phyloP scores from a whole-genome alignment of 176 grass and related monocot genomes.

The Cenchrus fungigraminus region DNA sequence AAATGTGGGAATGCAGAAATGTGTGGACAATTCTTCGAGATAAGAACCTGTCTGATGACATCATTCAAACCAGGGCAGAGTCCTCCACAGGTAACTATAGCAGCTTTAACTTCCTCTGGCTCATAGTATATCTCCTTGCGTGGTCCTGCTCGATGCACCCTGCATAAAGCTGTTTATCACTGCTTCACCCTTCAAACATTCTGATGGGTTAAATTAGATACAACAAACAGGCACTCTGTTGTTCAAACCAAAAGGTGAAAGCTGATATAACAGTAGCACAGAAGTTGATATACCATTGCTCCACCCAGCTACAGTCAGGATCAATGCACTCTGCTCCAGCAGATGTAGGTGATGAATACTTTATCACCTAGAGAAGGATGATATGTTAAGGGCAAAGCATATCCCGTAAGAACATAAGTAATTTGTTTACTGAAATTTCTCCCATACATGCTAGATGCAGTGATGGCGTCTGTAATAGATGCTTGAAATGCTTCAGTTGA shows the following conservation, averaged over 20 bases:
- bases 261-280: slow-evolving; percentile 1
- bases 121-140: slow-evolving; percentile 90
- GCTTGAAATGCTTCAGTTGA: not conserved
- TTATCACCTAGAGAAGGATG: slow-evolving; percentile 66
- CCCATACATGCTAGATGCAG: slow-evolving; percentile 27
- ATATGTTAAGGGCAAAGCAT: slow-evolving; percentile 26
- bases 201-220: slow-evolving; percentile 5
- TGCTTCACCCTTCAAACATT: slow-evolving; percentile 10
- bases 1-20: slow-evolving; percentile 6
- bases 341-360: slow-evolving; percentile 80
- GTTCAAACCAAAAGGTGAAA: slow-evolving; percentile 22
- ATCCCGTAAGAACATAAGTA: slow-evolving; percentile 6
- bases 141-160: slow-evolving; percentile 90
- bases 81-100: slow-evolving; percentile 90
- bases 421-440: not conserved
- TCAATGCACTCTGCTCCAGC: slow-evolving; percentile 91
- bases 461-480: not conserved
- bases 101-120: slow-evolving; percentile 86
- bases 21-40: slow-evolving; percentile 27
- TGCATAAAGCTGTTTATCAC: slow-evolving; percentile 52
- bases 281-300: slow-evolving; percentile 73
- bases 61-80: slow-evolving; percentile 95
- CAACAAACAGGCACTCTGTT: not conserved
- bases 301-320: slow-evolving; percentile 89
- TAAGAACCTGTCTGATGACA: slow-evolving; percentile 84